Evolutionary conservation across 768 basidiomycete genomes (phyloP).

Genomic region (Tricholoma sp.): DNA sequence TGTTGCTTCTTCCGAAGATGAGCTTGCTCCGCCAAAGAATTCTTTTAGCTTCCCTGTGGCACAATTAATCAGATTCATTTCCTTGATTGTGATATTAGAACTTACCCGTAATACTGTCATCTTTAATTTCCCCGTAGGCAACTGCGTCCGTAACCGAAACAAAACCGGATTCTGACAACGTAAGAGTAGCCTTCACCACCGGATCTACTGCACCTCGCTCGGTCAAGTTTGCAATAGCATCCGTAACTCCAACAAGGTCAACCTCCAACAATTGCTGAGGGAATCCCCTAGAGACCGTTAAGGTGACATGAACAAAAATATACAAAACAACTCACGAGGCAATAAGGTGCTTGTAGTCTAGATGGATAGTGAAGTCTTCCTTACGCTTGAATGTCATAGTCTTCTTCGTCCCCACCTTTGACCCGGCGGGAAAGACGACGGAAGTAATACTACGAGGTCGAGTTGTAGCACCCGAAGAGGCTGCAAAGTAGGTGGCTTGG

Average conservation of each 20-base stretch:
- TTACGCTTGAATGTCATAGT: slow-evolving; percentile 81
- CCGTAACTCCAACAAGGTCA: slow-evolving; percentile 64
- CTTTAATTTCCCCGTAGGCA: slow-evolving; percentile 76
- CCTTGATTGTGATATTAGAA: not conserved
- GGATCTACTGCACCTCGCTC: slow-evolving; percentile 77
- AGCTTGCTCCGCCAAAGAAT: slow-evolving; percentile 66
- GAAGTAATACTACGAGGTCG: slow-evolving; percentile 70
- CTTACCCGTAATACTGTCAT: slow-evolving; percentile 71
- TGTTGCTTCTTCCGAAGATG: slow-evolving; percentile 35
- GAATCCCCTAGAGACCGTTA: slow-evolving; percentile 46
- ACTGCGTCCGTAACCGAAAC: slow-evolving; percentile 76
- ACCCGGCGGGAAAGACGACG: slow-evolving; percentile 70
- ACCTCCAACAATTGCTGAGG: slow-evolving; percentile 72
- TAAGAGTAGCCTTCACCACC: slow-evolving; percentile 79
- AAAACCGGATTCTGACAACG: slow-evolving; percentile 84
- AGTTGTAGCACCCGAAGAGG: slow-evolving; percentile 41
- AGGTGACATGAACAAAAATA: not conserved
- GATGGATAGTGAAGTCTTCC: slow-evolving; percentile 73
- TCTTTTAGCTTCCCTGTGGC: slow-evolving; percentile 77
- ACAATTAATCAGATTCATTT: slow-evolving; percentile 5
- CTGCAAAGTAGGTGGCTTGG: slow-evolving; percentile 72
- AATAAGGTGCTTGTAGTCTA: slow-evolving; percentile 68
- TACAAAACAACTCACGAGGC: slow-evolving; percentile 44
- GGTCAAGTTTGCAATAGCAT: slow-evolving; percentile 80
- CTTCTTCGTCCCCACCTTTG: slow-evolving; percentile 79